These are phyloP conservation scores for Backusella mclennaniae DNA, from an alignment of 192 early-diverging fungal species.

Conservation along the genomic window DNA sequence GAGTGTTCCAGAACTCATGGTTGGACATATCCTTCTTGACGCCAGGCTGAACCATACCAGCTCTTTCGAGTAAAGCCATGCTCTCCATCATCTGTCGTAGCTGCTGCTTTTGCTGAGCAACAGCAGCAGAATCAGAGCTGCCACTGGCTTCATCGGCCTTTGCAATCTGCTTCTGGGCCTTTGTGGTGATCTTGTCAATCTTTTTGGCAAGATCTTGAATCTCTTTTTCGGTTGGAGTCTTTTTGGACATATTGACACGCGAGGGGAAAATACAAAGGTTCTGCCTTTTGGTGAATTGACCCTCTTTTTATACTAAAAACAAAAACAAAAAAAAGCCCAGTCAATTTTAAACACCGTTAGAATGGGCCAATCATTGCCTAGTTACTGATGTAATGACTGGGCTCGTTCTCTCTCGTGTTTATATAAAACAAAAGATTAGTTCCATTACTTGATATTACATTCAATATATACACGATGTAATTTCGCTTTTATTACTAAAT, in stretches of 20 bases:
- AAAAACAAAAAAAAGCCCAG: background rate
- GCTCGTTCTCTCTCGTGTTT: background rate
- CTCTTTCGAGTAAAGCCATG: slow-evolving; percentile 23
- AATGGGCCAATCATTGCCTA: background rate
- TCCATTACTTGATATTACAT: background rate
- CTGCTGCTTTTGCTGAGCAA: slow-evolving; percentile 20
- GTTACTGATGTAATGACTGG: background rate
- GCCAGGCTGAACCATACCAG: slow-evolving; percentile 13
- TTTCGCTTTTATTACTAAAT: background rate
- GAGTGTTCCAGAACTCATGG: slow-evolving; percentile 97
- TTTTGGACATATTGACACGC: background rate
- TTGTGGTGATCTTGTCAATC: slow-evolving; percentile 18
- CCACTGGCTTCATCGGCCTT: background rate
- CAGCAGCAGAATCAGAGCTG: slow-evolving; percentile 2
- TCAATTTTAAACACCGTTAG: background rate
- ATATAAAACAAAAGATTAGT: background rate
- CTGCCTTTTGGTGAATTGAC: no score
- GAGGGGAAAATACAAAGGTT: background rate
- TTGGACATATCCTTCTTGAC: slow-evolving; percentile 50
- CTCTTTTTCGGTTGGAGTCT: slow-evolving; percentile 22
- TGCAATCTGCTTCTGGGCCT: slow-evolving; percentile 15
- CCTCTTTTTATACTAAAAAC: background rate
- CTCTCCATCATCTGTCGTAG: slow-evolving; percentile 23
- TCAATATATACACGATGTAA: no score
- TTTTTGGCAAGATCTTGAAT: slow-evolving; percentile 16